Conservation (phyloP, 768 basidiomycete species). For the Hericium coralloides region DNA sequence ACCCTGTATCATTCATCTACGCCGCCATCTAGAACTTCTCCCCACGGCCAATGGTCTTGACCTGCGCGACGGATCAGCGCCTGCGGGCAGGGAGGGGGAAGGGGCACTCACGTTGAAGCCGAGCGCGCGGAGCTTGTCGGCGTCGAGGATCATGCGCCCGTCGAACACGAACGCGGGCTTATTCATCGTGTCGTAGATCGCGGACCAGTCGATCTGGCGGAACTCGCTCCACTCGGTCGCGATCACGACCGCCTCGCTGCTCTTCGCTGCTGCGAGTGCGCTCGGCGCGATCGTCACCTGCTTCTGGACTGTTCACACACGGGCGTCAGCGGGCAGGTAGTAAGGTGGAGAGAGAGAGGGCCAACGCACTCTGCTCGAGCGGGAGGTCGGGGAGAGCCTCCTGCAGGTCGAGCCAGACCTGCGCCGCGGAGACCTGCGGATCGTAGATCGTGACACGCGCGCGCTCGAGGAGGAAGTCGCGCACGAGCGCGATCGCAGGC, state of each 20-base stretch:
- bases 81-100: not conserved
- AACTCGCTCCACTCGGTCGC: constrained; percentile 99
- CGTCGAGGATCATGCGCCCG: constrained; percentile 82
- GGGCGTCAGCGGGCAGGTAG: not conserved
- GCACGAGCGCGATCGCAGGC: constrained; percentile 87
- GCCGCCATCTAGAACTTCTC: constrained; percentile 24
- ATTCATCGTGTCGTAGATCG: constrained; percentile 80
- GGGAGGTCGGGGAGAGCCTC: constrained; percentile 60
- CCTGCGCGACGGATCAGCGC: constrained; percentile 23
- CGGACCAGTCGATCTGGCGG: constrained; percentile 82
- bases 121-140: constrained; percentile 67
- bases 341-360: not conserved
- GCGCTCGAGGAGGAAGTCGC: constrained; percentile 86
- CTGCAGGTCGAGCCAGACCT: constrained; percentile 78
- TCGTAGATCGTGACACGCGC: constrained; percentile 87
- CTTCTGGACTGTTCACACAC: constrained; percentile 58
- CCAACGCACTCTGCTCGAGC: constrained; percentile 58
- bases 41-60: constrained; percentile 52
- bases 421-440: constrained; percentile 75
- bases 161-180: constrained; percentile 99
- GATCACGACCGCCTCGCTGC: constrained; percentile 89
- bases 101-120: constrained; percentile 69
- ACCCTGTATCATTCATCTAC: too few relatives aligned
- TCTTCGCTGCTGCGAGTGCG: constrained; percentile 81
- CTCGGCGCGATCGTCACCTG: constrained; percentile 71